Conservation (phyloP, 371 early-diverging fungal genomes). For the Rhizopus delemar region DNA sequence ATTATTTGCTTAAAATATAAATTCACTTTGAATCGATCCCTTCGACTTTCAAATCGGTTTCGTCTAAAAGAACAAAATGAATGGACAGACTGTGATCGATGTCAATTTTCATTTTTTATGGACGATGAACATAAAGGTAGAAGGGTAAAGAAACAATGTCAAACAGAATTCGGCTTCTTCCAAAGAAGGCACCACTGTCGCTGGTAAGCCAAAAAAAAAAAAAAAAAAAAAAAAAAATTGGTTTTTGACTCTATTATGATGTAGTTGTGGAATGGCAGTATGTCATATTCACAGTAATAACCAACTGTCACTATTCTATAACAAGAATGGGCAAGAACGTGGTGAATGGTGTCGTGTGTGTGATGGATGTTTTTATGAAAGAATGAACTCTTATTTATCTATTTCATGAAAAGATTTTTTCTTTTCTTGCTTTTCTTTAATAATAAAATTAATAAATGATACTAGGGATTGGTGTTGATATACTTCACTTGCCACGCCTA, state of each 20-base stretch:
- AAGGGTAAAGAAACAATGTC: conserved; percentile 10
- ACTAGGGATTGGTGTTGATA: conserved; percentile 62
- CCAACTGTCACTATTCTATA: conserved; percentile 17
- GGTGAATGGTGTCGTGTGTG: conserved; percentile 35
- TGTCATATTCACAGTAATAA: conserved; percentile 30
- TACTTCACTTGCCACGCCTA: conserved; percentile 55
- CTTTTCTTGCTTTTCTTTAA: conserved; percentile 3
- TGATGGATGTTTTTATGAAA: conserved; percentile 26
- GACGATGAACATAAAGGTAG: background rate
- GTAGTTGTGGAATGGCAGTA: conserved; percentile 30
- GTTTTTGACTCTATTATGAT: background rate
- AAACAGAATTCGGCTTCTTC: conserved; percentile 18
- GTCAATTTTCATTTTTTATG: conserved; percentile 15
- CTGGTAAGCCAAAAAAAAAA: conserved; percentile 15
- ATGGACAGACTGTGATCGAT: conserved; percentile 14
- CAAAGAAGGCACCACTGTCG: conserved; percentile 30
- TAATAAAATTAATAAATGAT: conserved; percentile 31
- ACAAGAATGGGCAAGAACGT: conserved; percentile 15
- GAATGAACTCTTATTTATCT: conserved; percentile 18
- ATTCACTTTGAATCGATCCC: conserved; percentile 11
- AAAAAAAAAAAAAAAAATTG: background rate
- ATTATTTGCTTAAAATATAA: conserved; percentile 24
- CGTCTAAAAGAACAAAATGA: conserved; percentile 1
- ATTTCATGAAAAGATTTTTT: conserved; percentile 9
- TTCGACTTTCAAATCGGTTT: conserved; percentile 13